A percentile compares a stretch with the other conserved stretches of the same genome.
Conservation (phyloP, 2,329 filamentous ascomycete species). For the Colletotrichum lini region DNA sequence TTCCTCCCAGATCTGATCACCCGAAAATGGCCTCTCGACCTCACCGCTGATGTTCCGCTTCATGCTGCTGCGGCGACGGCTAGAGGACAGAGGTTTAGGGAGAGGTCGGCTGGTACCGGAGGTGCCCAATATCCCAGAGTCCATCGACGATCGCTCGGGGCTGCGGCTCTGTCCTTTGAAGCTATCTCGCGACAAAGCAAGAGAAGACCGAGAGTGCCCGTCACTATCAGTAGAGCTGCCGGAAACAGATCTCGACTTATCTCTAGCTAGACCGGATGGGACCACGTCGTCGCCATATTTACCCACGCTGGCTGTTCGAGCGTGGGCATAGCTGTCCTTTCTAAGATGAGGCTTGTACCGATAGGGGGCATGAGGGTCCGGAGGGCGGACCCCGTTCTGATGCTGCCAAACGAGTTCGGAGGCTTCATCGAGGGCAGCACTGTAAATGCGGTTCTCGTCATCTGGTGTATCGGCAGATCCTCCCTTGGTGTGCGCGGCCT, state of each 20-base stretch:
- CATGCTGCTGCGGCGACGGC: slow-evolving; percentile 74
- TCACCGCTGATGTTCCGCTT: slow-evolving; percentile 81
- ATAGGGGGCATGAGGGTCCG: slow-evolving; percentile 75
- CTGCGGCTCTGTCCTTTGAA: slow-evolving; percentile 14
- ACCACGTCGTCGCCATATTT: slow-evolving; percentile 63
- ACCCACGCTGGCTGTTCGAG: slow-evolving; percentile 72
- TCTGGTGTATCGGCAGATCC: slow-evolving; percentile 51
- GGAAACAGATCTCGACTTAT: slow-evolving; percentile 64
- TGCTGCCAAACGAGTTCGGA: slow-evolving; percentile 86
- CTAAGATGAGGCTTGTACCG: slow-evolving; percentile 78
- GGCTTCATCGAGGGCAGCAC: slow-evolving; percentile 82
- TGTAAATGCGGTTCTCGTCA: slow-evolving; percentile 75
- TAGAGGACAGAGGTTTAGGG: slow-evolving; percentile 32
- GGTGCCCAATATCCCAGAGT: slow-evolving; percentile 38
- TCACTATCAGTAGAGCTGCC: slow-evolving; percentile 67
- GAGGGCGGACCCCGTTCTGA: slow-evolving; percentile 67
- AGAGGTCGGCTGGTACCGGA: slow-evolving; percentile 1
- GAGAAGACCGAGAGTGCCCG: slow-evolving; percentile 52
- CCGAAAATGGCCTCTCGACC: slow-evolving; percentile 76
- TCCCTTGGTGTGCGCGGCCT: slow-evolving; percentile 44
- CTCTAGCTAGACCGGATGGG: slow-evolving; percentile 62
- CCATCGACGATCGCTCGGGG: slow-evolving; percentile 44
- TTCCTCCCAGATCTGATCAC: slow-evolving; percentile 92
- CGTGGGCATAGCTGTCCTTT: slow-evolving; percentile 80
- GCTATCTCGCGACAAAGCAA: slow-evolving; percentile 35